phyloP scores from a whole-genome alignment of 2,329 filamentous ascomycete species.

The Aspergillus intermedius region DNA sequence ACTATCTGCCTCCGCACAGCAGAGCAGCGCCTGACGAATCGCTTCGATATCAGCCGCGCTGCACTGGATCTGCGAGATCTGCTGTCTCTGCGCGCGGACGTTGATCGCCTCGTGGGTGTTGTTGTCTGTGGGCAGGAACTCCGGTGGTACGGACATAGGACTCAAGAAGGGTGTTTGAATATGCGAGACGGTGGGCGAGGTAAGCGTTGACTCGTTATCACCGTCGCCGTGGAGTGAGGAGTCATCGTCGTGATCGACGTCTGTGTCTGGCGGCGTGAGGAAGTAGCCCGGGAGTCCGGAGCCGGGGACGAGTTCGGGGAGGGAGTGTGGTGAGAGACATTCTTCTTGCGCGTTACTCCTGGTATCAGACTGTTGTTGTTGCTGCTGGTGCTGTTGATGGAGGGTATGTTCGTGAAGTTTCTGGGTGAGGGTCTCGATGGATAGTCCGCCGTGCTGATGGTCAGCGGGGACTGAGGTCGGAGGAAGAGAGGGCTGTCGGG shows the following conservation, averaged over 20 bases:
- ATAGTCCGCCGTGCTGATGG: slow-evolving; percentile 33
- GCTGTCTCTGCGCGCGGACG: slow-evolving; percentile 33
- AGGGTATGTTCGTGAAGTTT: slow-evolving; percentile 37
- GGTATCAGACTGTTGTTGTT: background rate
- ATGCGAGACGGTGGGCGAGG: slow-evolving; percentile 43
- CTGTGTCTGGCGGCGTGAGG: slow-evolving; percentile 33
- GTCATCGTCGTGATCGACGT: slow-evolving; percentile 31
- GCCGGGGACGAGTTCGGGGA: slow-evolving; percentile 1
- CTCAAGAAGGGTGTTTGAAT: slow-evolving; percentile 21
- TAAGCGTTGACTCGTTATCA: slow-evolving; percentile 44
- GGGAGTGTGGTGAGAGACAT: slow-evolving; percentile 1
- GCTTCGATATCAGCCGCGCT: slow-evolving; percentile 30
- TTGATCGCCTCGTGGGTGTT: slow-evolving; percentile 1
- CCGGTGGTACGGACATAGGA: slow-evolving; percentile 23
- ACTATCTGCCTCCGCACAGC: slow-evolving; percentile 18
- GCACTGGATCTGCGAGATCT: slow-evolving; percentile 36
- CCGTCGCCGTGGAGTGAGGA: slow-evolving; percentile 36
- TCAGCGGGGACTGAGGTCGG: slow-evolving; percentile 40
- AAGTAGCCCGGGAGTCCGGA: slow-evolving; percentile 19
- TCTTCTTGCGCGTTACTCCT: background rate
- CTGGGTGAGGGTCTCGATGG: slow-evolving; percentile 34
- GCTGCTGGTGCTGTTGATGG: slow-evolving; percentile 12
- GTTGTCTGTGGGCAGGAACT: slow-evolving; percentile 13
- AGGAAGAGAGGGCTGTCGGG: slow-evolving; percentile 29
- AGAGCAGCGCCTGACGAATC: slow-evolving; percentile 29